These are phyloP conservation scores for Aplosporella prunicola DNA, from an alignment of 2,329 filamentous ascomycete species.

Conservation along the genomic window DNA sequence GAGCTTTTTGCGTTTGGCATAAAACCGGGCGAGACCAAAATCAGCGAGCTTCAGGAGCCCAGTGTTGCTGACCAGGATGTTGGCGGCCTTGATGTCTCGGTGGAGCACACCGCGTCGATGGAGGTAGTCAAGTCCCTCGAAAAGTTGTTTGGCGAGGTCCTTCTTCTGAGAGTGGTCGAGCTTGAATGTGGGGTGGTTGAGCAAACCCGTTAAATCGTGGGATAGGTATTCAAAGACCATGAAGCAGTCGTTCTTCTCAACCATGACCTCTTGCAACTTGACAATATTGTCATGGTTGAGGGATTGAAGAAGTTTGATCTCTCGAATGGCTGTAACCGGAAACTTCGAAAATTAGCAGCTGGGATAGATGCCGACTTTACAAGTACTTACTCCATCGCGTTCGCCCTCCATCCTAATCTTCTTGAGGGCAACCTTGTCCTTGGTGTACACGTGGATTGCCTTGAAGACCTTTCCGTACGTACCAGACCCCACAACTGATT, in stretches of 20 bases:
- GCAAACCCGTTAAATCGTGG: slow-evolving; percentile 85
- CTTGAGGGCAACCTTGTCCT: slow-evolving; percentile 73
- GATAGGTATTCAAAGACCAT: slow-evolving; percentile 99
- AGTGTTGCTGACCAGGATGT: slow-evolving; percentile 85
- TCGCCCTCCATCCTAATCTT: slow-evolving; percentile 91
- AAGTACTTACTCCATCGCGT: slow-evolving; percentile 55
- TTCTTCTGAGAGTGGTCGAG: slow-evolving; percentile 83
- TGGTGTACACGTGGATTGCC: slow-evolving; percentile 84
- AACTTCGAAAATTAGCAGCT: too few relatives aligned
- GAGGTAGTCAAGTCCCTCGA: slow-evolving; percentile 87
- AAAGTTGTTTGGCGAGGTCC: slow-evolving; percentile 83
- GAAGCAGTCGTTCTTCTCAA: slow-evolving; percentile 96
- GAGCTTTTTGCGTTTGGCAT: slow-evolving; percentile 79
- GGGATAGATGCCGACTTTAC: too few relatives aligned
- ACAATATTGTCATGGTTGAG: slow-evolving; percentile 76
- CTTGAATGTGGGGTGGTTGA: slow-evolving; percentile 89
- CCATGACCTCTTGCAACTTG: slow-evolving; percentile 84
- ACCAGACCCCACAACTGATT: slow-evolving; percentile 89
- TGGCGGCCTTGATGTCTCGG: slow-evolving; percentile 96
- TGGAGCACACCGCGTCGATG: slow-evolving; percentile 90
- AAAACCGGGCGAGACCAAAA: slow-evolving; percentile 93
- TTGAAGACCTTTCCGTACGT: slow-evolving; percentile 97
- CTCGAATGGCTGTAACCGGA: slow-evolving; percentile 79
- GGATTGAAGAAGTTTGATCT: slow-evolving; percentile 86
- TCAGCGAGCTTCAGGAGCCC: slow-evolving; percentile 89